phyloP scores from a whole-genome alignment of 164 flowering plant genomes.

The Stephania yunnanensis region DNA sequence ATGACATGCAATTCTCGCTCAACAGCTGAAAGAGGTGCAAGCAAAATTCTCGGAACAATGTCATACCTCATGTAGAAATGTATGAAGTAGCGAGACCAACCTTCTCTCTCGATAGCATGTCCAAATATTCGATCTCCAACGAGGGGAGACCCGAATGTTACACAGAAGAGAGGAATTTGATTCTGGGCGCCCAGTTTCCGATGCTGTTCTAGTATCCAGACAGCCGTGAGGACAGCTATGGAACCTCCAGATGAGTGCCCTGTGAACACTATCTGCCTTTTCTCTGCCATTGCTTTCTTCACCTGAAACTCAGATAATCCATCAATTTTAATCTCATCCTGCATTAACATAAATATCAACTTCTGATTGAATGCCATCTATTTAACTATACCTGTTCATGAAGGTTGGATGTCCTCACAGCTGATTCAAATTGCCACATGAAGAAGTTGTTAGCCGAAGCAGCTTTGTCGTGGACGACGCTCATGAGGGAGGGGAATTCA shows the following conservation, averaged over 20 bases:
- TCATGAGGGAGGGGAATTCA: slow-evolving; percentile 45
- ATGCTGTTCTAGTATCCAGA: slow-evolving; percentile 53
- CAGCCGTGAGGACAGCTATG: slow-evolving; percentile 54
- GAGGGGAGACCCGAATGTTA: slow-evolving; percentile 83
- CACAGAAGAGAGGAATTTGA: slow-evolving; percentile 31
- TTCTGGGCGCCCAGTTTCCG: slow-evolving; percentile 9
- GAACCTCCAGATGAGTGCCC: slow-evolving; percentile 80
- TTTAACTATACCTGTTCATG: slow-evolving; percentile 32
- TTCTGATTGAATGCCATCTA: neutral
- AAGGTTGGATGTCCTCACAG: slow-evolving; percentile 23
- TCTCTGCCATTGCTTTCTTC: slow-evolving; percentile 29
- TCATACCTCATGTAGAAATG: slow-evolving; percentile 56
- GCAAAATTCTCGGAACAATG: slow-evolving; percentile 58
- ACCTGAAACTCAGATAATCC: slow-evolving; percentile 37
- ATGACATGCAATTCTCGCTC: slow-evolving; percentile 24
- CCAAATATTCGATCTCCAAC: slow-evolving; percentile 44
- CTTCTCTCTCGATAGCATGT: slow-evolving; percentile 64
- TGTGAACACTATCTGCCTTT: slow-evolving; percentile 55
- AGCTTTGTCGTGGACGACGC: slow-evolving; percentile 36
- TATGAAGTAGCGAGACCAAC: slow-evolving; percentile 52
- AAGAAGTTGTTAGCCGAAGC: slow-evolving; percentile 52
- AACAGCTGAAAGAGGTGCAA: slow-evolving; percentile 46
- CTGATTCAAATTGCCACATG: slow-evolving; percentile 29
- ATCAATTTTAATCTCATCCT: neutral
- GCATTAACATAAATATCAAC: neutral